Conservation (phyloP, 176 grass and related monocot species). For the Echinochloa phyllopogon region DNA sequence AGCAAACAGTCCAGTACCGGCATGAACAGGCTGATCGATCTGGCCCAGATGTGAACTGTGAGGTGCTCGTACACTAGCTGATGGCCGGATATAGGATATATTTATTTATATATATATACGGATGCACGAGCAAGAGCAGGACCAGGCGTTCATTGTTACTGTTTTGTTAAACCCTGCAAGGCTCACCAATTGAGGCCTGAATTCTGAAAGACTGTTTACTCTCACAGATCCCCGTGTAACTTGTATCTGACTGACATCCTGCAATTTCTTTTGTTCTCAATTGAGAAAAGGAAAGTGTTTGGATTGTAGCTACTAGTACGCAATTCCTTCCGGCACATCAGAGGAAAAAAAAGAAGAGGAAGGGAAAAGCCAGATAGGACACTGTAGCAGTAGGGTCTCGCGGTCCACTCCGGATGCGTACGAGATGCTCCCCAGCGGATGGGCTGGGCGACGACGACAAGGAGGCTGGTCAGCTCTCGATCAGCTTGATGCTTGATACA, state of each 20-base stretch:
- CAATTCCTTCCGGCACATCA: not conserved
- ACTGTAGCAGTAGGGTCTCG: not conserved
- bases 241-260: not conserved
- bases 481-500: not conserved
- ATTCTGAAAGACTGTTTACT: too few relatives aligned
- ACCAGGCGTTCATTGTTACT: too few relatives aligned
- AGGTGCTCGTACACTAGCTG: not conserved
- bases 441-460: conserved; percentile 16
- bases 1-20: not conserved
- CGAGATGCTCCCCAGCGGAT: not conserved
- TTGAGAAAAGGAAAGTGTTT: not conserved
- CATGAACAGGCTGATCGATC: conserved; percentile 22
- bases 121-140: not conserved
- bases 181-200: too few relatives aligned
- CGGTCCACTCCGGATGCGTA: conserved; percentile 11
- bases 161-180: too few relatives aligned
- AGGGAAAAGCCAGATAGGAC: not conserved
- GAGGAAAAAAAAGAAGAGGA: too few relatives aligned
- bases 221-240: too few relatives aligned
- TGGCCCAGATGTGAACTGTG: conserved; percentile 27
- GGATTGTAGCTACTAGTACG: not conserved
- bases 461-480: not conserved
- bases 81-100: not conserved
- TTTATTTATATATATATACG: not conserved
- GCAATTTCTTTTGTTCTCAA: not conserved